phyloP scores from a whole-genome alignment of 352 stramenopile species.

The Pythium apleroticum region DNA sequence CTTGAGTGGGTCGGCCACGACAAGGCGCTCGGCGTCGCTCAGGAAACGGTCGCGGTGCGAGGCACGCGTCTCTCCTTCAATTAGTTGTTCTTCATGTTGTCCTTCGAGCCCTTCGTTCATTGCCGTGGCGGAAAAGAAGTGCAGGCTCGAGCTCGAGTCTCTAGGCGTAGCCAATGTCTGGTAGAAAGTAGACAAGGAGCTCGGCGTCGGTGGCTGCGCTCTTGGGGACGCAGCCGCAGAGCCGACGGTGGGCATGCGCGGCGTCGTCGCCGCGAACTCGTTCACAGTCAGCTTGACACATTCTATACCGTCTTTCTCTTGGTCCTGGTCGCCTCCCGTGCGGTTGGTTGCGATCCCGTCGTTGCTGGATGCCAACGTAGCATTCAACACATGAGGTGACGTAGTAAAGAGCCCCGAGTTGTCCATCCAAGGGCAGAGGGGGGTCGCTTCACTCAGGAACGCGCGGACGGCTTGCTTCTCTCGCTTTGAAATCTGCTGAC shows the following conservation, averaged over 20 bases:
- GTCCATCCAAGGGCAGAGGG: conserved; percentile 30
- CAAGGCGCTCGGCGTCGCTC: conserved; percentile 55
- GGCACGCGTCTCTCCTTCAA: conserved; percentile 21
- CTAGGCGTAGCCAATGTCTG: conserved; percentile 64
- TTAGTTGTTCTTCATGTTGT: conserved; percentile 11
- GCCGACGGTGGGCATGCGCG: conserved; percentile 11
- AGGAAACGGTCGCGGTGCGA: conserved; percentile 56
- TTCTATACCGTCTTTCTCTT: conserved; percentile 33
- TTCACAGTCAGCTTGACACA: conserved; percentile 16
- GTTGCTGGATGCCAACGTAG: conserved; percentile 22
- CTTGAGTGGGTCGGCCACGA: conserved; percentile 44
- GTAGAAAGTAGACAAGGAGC: conserved; percentile 63
- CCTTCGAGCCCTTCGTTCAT: conserved; percentile 23
- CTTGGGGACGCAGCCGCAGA: conserved; percentile 18
- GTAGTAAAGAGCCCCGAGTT: conserved; percentile 24
- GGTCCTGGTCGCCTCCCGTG: conserved; percentile 20
- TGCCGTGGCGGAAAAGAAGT: conserved; percentile 30
- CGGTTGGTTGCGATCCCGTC: conserved; percentile 31
- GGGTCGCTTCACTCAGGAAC: conserved; percentile 7
- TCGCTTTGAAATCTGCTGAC: conserved; percentile 2
- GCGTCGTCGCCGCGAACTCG: conserved; percentile 20
- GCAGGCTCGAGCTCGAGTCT: conserved; percentile 31
- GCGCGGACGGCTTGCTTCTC: conserved; percentile 3
- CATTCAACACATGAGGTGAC: conserved; percentile 25
- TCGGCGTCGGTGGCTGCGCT: conserved; percentile 28